phyloP scores from a whole-genome alignment of 2,329 filamentous ascomycete genomes.

The Fusarium sarcochroum region DNA sequence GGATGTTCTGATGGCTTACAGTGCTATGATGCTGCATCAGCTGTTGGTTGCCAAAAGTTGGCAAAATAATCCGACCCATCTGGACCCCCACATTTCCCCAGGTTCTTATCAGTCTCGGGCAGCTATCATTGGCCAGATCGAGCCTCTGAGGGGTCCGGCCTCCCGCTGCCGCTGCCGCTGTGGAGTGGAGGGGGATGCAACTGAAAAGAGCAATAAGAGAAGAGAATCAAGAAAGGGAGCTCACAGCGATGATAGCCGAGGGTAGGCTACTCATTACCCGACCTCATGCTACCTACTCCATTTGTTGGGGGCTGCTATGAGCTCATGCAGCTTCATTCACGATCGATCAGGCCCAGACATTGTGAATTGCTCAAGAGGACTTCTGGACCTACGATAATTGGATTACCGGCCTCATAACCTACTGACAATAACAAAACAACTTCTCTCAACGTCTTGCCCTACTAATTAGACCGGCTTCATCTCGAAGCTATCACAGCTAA shows the following conservation, averaged over 20 bases:
- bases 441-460: background rate
- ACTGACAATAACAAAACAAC: background rate
- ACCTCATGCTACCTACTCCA: background rate
- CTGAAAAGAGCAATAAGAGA: constrained; percentile 22
- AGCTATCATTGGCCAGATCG: constrained; percentile 31
- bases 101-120: constrained; percentile 27
- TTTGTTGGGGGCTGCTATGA: background rate
- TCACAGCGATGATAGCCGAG: constrained; percentile 44
- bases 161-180: constrained; percentile 27
- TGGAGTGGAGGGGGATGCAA: constrained; percentile 30
- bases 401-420: background rate
- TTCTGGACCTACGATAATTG: background rate
- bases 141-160: constrained; percentile 38
- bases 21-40: background rate
- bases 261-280: constrained; percentile 2
- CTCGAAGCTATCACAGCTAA: background rate
- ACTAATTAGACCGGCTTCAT: too few species aligned
- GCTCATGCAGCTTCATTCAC: background rate
- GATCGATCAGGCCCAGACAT: too few species aligned
- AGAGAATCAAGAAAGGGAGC: constrained; percentile 15
- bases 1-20: background rate
- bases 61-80: constrained; percentile 12
- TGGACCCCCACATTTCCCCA: constrained; percentile 47
- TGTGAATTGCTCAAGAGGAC: too few species aligned
- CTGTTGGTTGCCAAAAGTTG: constrained; percentile 7